These are phyloP conservation scores for Arthrobotrys megalospora DNA, from an alignment of 2,329 filamentous ascomycete species.

Conservation along the genomic window DNA sequence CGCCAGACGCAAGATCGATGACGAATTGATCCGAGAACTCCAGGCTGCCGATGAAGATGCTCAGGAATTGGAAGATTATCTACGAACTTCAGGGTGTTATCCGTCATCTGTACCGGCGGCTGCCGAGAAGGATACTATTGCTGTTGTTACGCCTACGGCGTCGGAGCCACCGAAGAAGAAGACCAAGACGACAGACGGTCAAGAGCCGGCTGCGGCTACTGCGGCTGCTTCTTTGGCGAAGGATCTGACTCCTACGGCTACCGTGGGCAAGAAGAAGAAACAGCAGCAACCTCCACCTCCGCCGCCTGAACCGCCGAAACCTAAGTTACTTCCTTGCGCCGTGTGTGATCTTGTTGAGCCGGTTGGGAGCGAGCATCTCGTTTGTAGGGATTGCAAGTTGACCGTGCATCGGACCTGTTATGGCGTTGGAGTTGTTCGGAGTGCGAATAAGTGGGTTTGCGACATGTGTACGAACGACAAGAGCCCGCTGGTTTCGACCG, in stretches of 20 bases:
- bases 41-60: conserved; percentile 75
- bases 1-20: conserved; percentile 90
- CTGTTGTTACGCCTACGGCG: conserved; percentile 57
- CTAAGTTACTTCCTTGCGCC: conserved; percentile 84
- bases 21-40: conserved; percentile 86
- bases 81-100: conserved; percentile 33
- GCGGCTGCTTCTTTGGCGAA: conserved; percentile 66
- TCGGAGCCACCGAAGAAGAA: conserved; percentile 77
- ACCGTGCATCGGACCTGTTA: conserved; percentile 95
- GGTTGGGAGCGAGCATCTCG: conserved; percentile 79
- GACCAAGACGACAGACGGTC: conserved; percentile 70
- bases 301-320: conserved; percentile 82
- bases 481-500: conserved; percentile 90
- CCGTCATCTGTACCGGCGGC: conserved; percentile 64
- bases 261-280: conserved; percentile 71
- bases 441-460: conserved; percentile 87
- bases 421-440: conserved; percentile 80
- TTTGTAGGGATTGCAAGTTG: conserved; percentile 89
- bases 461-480: conserved; percentile 97
- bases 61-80: conserved; percentile 51
- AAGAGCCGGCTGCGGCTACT: conserved; percentile 68
- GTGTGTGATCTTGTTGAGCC: conserved; percentile 84
- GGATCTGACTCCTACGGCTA: conserved; percentile 66
- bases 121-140: conserved; percentile 64
- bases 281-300: conserved; percentile 71